Conservation (phyloP, 495 filamentous ascomycete genomes). For the Trichoderma asperelloides region DNA sequence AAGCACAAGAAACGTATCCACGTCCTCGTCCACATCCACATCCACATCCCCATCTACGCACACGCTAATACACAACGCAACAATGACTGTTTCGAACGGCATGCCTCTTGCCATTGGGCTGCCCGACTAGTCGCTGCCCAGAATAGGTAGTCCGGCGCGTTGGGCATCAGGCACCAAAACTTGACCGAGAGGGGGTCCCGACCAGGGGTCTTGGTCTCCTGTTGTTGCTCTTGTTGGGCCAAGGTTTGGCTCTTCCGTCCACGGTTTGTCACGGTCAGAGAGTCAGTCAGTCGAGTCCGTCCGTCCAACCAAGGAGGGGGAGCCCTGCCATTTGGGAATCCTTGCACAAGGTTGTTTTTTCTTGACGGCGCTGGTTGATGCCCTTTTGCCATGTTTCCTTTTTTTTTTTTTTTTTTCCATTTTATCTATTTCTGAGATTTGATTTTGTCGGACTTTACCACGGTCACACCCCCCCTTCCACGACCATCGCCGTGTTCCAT, state of each 20-base stretch:
- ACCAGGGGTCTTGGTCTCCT: too few relatives aligned
- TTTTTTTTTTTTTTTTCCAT: too few relatives aligned
- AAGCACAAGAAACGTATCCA: not conserved
- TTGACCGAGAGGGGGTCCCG: too few relatives aligned
- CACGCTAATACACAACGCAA: not conserved
- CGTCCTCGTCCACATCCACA: too few relatives aligned
- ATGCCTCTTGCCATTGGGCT: conserved; percentile 1
- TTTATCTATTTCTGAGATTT: not conserved
- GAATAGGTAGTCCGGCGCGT: conserved; percentile 3
- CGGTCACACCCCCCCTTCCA: not conserved
- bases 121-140: not conserved
- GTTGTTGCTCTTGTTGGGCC: not conserved
- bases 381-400: not conserved
- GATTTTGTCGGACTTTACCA: not conserved
- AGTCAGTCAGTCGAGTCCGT: not conserved
- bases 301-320: not conserved
- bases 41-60: too few relatives aligned
- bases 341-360: not conserved
- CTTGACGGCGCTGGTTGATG: not conserved
- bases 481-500: not conserved
- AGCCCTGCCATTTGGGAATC: not conserved
- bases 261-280: conserved; percentile 6
- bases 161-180: conserved; percentile 5
- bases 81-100: conserved; percentile 1
- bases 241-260: not conserved